phyloP scores from a whole-genome alignment of 257 asterid species.

The Eustoma russellianum region DNA sequence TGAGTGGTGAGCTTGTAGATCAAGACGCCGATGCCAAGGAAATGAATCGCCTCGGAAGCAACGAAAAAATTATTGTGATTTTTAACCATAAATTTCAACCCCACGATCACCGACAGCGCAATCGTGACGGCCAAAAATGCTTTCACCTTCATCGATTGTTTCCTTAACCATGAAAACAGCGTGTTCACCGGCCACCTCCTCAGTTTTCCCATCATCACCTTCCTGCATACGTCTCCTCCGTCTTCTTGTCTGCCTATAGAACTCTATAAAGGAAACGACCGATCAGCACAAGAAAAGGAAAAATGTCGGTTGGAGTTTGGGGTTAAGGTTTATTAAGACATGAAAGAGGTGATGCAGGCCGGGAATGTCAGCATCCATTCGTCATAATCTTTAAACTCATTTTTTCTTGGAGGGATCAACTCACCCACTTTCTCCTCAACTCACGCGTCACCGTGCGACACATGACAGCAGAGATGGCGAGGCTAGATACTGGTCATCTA shows the following conservation, averaged over 20 bases:
- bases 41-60: constrained; percentile 55
- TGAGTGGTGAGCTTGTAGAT: constrained; percentile 67
- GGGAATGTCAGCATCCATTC: too few relatives aligned
- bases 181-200: constrained; percentile 36
- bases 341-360: too few relatives aligned
- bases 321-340: too few relatives aligned
- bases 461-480: too few relatives aligned
- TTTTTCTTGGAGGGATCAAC: background rate
- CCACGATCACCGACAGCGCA: constrained; percentile 36
- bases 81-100: constrained; percentile 44
- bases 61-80: constrained; percentile 51
- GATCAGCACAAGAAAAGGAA: too few relatives aligned
- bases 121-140: constrained; percentile 35
- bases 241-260: too few relatives aligned
- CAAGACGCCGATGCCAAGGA: constrained; percentile 59
- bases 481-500: too few relatives aligned
- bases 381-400: background rate
- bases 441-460: too few relatives aligned
- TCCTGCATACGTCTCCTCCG: too few relatives aligned
- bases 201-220: constrained; percentile 14
- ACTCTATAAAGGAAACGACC: too few relatives aligned
- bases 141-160: constrained; percentile 64
- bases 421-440: too few relatives aligned
- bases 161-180: constrained; percentile 66
- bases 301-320: too few relatives aligned